Conservation (phyloP, 2,329 filamentous ascomycete genomes). For the Hymenoscyphus fraxineus region DNA sequence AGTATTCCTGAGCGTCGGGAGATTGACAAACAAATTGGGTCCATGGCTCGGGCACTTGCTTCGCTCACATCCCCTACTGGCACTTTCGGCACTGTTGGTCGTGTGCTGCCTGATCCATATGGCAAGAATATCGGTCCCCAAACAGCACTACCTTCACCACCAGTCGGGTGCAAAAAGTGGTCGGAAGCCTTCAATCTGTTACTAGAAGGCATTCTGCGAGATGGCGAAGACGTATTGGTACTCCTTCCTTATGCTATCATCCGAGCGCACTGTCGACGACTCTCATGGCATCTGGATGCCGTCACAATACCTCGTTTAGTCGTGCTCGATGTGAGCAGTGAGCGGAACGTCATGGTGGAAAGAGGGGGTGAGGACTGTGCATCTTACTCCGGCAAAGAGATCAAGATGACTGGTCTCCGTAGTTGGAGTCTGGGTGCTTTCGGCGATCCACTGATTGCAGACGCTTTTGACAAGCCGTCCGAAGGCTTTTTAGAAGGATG, state of each 20-base stretch:
- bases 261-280: slow-evolving; percentile 48
- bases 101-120: slow-evolving; percentile 26
- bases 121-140: not conserved
- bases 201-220: slow-evolving; percentile 53
- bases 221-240: slow-evolving; percentile 58
- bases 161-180: slow-evolving; percentile 45
- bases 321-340: slow-evolving; percentile 49
- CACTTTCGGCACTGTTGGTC: slow-evolving; percentile 30
- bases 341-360: slow-evolving; percentile 47
- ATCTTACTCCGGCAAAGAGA: slow-evolving; percentile 11
- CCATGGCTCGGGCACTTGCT: slow-evolving; percentile 28
- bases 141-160: slow-evolving; percentile 7
- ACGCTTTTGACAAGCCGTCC: slow-evolving; percentile 44
- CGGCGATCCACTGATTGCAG: slow-evolving; percentile 55
- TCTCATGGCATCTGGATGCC: slow-evolving; percentile 48
- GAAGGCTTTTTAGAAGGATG: slow-evolving; percentile 47
- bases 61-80: slow-evolving; percentile 29
- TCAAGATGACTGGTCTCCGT: slow-evolving; percentile 46
- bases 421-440: slow-evolving; percentile 59
- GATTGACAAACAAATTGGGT: slow-evolving; percentile 31
- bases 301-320: slow-evolving; percentile 51
- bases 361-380: slow-evolving; percentile 15
- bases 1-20: slow-evolving; percentile 24
- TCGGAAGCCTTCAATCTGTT: slow-evolving; percentile 53
- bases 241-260: slow-evolving; percentile 55